Conservation (phyloP, 352 stramenopile species). For the Pythium diclinum region DNA sequence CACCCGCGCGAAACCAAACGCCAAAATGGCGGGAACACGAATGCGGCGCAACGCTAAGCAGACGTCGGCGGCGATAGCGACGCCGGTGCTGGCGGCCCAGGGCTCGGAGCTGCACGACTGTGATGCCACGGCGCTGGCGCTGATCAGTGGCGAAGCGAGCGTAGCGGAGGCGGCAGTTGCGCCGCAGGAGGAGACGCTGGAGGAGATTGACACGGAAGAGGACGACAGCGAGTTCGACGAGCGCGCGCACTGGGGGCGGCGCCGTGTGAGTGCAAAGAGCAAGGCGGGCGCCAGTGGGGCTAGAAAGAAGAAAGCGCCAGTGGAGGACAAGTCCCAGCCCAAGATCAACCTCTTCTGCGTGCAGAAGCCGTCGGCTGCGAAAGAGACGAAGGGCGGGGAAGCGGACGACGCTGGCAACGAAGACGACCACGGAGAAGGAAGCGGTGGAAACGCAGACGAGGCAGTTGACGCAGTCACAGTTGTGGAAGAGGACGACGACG, state of each 20-base stretch:
- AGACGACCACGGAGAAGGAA: not conserved
- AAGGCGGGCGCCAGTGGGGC: slow-evolving; percentile 1
- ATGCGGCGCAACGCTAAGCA: slow-evolving; percentile 4
- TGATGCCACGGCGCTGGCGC: slow-evolving; percentile 21
- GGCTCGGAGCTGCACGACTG: not conserved
- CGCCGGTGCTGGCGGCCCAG: not conserved
- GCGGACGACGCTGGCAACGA: not conserved
- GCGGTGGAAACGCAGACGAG: not conserved
- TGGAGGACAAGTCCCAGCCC: slow-evolving; percentile 45
- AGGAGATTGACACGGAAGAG: slow-evolving; percentile 71
- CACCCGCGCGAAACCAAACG: not conserved
- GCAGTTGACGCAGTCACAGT: not conserved
- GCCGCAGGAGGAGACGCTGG: slow-evolving; percentile 13
- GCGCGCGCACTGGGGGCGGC: slow-evolving; percentile 52
- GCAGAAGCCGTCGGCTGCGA: not conserved
- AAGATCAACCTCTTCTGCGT: slow-evolving; percentile 69
- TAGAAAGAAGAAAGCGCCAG: slow-evolving; percentile 24
- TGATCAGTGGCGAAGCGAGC: slow-evolving; percentile 28
- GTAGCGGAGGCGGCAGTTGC: not conserved
- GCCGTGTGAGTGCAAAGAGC: slow-evolving; percentile 37
- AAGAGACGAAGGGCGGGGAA: not conserved
- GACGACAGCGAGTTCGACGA: slow-evolving; percentile 77
- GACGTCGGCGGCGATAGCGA: not conserved
- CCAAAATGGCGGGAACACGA: slow-evolving; percentile 10
- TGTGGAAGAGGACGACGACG: slow-evolving; percentile 17